Conservation (phyloP, 257 asterid genomes). For the Solanum habrochaites region DNA sequence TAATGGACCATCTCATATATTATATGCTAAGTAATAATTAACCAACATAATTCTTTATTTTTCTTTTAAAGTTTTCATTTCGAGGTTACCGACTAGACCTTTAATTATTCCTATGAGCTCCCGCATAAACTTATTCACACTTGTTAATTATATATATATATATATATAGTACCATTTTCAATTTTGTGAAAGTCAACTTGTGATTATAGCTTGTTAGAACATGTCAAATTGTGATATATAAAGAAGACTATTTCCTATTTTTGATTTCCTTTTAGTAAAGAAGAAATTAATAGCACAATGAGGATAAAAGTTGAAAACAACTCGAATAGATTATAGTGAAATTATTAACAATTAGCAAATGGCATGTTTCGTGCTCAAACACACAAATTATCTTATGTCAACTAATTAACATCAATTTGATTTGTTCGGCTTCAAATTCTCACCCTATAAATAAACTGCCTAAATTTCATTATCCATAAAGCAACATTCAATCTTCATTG, state of each 20-base stretch:
- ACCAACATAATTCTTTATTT: not conserved
- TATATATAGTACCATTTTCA: not conserved
- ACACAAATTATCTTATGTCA: not conserved
- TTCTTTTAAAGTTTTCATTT: not conserved
- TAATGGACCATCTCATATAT: not conserved
- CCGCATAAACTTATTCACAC: not conserved
- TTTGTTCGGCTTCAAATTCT: not conserved
- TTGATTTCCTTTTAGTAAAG: not conserved
- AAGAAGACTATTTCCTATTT: not conserved
- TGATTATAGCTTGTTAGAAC: not conserved
- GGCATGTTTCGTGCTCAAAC: not conserved
- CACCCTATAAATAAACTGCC: slow-evolving; percentile 11
- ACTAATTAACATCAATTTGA: not conserved
- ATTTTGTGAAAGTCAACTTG: not conserved
- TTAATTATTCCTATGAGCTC: not conserved
- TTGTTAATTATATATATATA: not conserved
- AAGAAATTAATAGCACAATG: not conserved
- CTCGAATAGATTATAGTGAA: not conserved
- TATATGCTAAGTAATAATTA: not conserved
- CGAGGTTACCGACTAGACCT: not conserved
- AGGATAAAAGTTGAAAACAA: not conserved
- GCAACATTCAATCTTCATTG: not conserved
- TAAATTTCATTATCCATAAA: not conserved
- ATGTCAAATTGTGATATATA: not conserved
- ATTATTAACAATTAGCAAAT: not conserved